Percentiles rank a stretch among this genome's conserved stretches.
These are phyloP conservation scores for Hygrophorus russula DNA, from an alignment of 768 basidiomycete species.

Conservation along the genomic window DNA sequence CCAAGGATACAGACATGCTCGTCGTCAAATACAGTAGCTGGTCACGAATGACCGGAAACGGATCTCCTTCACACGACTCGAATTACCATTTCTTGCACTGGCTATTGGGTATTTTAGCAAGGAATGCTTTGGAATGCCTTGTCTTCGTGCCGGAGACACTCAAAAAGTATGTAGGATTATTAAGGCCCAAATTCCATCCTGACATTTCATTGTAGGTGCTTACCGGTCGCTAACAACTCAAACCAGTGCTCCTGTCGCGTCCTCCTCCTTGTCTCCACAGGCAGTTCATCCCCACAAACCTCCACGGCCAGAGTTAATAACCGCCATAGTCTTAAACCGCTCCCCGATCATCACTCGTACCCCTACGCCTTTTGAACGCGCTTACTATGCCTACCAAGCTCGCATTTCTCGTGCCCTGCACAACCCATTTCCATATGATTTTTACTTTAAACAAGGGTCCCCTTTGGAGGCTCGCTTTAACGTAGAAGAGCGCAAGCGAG, in stretches of 20 bases:
- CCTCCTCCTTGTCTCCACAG: slow-evolving; percentile 8
- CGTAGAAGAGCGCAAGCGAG: slow-evolving; percentile 62
- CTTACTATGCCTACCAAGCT: slow-evolving; percentile 76
- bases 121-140: slow-evolving; percentile 8
- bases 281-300: slow-evolving; percentile 17
- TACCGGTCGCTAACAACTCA: slow-evolving; percentile 36
- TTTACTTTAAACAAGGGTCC: slow-evolving; percentile 92
- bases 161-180: slow-evolving; percentile 14
- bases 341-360: slow-evolving; percentile 66
- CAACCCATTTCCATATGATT: slow-evolving; percentile 80
- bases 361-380: slow-evolving; percentile 62
- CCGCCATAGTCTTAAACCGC: slow-evolving; percentile 69
- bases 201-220: not conserved
- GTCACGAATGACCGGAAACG: not conserved
- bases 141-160: slow-evolving; percentile 19
- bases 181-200: too few species aligned
- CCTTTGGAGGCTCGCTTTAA: slow-evolving; percentile 74
- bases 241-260: slow-evolving; percentile 14
- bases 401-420: slow-evolving; percentile 77
- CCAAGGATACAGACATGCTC: slow-evolving; percentile 62
- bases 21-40: slow-evolving; percentile 1
- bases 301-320: slow-evolving; percentile 30
- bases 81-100: not conserved
- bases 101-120: not conserved
- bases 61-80: slow-evolving; percentile 1